These are phyloP conservation scores for Paraglomus brasilianum DNA, from an alignment of 192 early-diverging fungal genomes.

Conservation along the genomic window DNA sequence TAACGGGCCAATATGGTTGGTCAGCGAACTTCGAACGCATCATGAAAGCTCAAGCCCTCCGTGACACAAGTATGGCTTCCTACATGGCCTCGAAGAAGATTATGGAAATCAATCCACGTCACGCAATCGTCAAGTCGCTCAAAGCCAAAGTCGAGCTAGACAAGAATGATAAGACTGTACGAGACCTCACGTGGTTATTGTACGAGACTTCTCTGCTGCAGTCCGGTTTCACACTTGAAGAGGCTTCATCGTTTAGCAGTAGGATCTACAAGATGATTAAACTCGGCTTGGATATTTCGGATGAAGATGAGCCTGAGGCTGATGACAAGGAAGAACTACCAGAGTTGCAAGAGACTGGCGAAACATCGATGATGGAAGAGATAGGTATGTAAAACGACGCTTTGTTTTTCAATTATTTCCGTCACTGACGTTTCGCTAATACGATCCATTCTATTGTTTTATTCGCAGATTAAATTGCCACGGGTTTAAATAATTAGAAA, in stretches of 20 bases:
- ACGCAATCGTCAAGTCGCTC: slow-evolving; percentile 94
- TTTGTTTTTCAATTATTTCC: no score
- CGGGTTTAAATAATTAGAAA: no score
- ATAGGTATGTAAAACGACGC: neutral
- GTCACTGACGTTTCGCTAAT: no score
- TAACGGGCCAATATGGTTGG: slow-evolving; percentile 99
- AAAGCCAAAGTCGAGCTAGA: slow-evolving; percentile 90
- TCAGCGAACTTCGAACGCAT: slow-evolving; percentile 99
- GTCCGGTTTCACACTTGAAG: slow-evolving; percentile 97
- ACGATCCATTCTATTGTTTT: no score
- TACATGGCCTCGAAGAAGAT: slow-evolving; percentile 99
- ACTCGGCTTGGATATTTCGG: slow-evolving; percentile 95
- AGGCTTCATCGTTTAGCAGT: slow-evolving; percentile 86
- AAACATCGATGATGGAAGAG: slow-evolving; percentile 30
- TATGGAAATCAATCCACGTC: slow-evolving; percentile 94
- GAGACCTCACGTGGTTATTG: slow-evolving; percentile 92
- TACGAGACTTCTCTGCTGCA: slow-evolving; percentile 94
- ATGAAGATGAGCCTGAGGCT: slow-evolving; percentile 51
- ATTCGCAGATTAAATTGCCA: no score
- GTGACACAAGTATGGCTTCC: slow-evolving; percentile 97
- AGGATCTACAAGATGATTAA: slow-evolving; percentile 99
- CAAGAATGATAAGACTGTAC: slow-evolving; percentile 99
- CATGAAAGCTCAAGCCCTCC: slow-evolving; percentile 99
- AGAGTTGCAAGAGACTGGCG: neutral
- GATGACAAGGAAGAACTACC: slow-evolving; percentile 16